phyloP scores from a whole-genome alignment of 2,329 filamentous ascomycete species.

The Pseudodiploospora longispora region DNA sequence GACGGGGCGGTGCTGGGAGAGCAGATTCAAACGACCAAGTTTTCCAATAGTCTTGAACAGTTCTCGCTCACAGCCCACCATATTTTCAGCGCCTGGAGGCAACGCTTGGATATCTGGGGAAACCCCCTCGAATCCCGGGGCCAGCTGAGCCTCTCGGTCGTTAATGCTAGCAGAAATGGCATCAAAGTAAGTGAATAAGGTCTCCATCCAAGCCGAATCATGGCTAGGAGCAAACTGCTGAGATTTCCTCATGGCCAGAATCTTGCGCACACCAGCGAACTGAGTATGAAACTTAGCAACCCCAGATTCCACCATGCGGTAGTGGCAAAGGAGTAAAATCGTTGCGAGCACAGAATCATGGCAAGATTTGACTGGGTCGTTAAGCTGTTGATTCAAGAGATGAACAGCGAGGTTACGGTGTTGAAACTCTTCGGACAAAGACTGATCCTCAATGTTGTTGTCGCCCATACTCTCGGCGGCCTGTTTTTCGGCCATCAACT shows the following conservation, averaged over 20 bases:
- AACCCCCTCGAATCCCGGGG: constrained; percentile 55
- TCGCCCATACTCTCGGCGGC: constrained; percentile 36
- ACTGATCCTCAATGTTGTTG: constrained; percentile 51
- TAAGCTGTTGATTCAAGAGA: constrained; percentile 75
- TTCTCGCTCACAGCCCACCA: constrained; percentile 78
- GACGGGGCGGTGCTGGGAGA: constrained; percentile 62
- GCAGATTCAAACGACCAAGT: constrained; percentile 74
- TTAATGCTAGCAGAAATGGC: constrained; percentile 89
- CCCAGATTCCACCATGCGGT: constrained; percentile 88
- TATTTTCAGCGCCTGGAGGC: constrained; percentile 64
- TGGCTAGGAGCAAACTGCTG: constrained; percentile 44
- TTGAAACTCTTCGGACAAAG: constrained; percentile 72
- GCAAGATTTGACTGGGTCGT: constrained; percentile 64
- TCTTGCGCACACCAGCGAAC: constrained; percentile 86
- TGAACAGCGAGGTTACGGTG: constrained; percentile 73
- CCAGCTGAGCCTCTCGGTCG: constrained; percentile 77
- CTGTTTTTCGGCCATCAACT: constrained; percentile 38
- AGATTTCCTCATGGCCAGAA: constrained; percentile 60
- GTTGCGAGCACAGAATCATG: constrained; percentile 85
- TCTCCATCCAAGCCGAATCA: constrained; percentile 83
- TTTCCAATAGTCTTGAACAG: constrained; percentile 81
- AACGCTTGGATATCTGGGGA: constrained; percentile 40
- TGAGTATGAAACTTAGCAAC: constrained; percentile 90
- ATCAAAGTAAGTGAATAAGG: constrained; percentile 91
- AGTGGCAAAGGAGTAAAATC: constrained; percentile 79